A percentile compares a stretch with the other conserved stretches of the same genome.
Evolutionary conservation across 345 rosid species (phyloP).

Genomic region (Citrus australasica): DNA sequence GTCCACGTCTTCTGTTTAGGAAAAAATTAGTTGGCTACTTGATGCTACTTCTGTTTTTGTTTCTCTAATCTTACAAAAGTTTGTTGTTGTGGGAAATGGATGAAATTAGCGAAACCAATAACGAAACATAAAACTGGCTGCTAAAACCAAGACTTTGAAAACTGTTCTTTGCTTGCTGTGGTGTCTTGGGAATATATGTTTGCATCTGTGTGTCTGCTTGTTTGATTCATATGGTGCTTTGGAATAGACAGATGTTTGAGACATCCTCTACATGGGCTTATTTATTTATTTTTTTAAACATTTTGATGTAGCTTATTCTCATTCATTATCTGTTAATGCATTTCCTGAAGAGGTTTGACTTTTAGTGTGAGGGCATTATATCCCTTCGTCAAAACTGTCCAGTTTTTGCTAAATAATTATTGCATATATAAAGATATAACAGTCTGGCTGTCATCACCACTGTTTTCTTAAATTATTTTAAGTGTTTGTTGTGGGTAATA

Average conservation of each 20-base stretch:
- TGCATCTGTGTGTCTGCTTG: background rate
- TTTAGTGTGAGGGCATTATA: background rate
- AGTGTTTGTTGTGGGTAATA: conserved; percentile 3
- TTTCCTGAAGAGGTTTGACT: background rate
- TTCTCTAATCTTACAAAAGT: background rate
- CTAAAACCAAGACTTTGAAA: background rate
- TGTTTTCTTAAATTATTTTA: background rate
- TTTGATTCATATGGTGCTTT: background rate
- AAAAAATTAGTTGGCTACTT: background rate
- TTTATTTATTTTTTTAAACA: too few relatives aligned
- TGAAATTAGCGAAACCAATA: background rate
- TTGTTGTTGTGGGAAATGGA: background rate
- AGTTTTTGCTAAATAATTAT: background rate
- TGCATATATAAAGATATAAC: background rate
- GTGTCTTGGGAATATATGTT: background rate
- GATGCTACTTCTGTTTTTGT: background rate
- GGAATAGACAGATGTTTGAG: background rate
- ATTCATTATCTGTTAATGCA: background rate
- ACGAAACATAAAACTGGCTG: background rate
- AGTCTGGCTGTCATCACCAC: background rate
- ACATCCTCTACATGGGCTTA: background rate
- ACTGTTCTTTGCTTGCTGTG: background rate
- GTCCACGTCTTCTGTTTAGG: background rate
- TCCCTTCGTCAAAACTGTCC: background rate
- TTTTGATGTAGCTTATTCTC: background rate